phyloP scores from a whole-genome alignment of 2,329 filamentous ascomycete genomes.

The Colletotrichum sp. region DNA sequence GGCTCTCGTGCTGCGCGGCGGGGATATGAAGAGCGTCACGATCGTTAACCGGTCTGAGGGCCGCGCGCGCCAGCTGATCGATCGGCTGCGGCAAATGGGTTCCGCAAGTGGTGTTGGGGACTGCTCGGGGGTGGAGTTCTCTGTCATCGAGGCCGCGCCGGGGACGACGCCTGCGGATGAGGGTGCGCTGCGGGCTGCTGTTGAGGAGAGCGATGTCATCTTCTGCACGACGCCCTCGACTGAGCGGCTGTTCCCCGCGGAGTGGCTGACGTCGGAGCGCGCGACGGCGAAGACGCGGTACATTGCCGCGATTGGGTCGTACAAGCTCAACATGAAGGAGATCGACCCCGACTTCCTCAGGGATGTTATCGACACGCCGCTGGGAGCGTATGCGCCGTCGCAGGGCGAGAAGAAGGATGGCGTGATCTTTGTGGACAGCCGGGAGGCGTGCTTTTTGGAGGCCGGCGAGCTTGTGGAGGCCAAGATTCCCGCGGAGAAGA shows the following conservation, averaged over 20 bases:
- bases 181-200: neutral
- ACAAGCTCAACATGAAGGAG: slow-evolving; percentile 35
- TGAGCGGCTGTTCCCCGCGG: slow-evolving; percentile 29
- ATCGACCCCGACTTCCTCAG: slow-evolving; percentile 33
- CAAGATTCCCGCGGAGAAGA: slow-evolving; percentile 19
- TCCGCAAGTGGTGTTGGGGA: slow-evolving; percentile 11
- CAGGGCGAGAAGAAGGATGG: slow-evolving; percentile 13
- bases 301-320: slow-evolving; percentile 35
- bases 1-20: slow-evolving; percentile 56
- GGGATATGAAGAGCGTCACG: slow-evolving; percentile 30
- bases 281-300: slow-evolving; percentile 27
- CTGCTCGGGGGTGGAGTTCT: neutral
- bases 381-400: slow-evolving; percentile 2
- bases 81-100: slow-evolving; percentile 26
- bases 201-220: slow-evolving; percentile 29
- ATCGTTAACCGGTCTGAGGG: slow-evolving; percentile 36
- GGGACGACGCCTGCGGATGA: slow-evolving; percentile 20
- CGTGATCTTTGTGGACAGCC: slow-evolving; percentile 29
- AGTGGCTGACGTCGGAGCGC: slow-evolving; percentile 21
- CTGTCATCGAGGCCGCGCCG: slow-evolving; percentile 9
- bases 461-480: slow-evolving; percentile 35
- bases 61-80: neutral
- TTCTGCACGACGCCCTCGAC: slow-evolving; percentile 37
- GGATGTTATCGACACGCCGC: slow-evolving; percentile 20
- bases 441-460: slow-evolving; percentile 32